phyloP scores from a whole-genome alignment of 2,329 filamentous ascomycete genomes.

The Trichoderma arundinaceum region DNA sequence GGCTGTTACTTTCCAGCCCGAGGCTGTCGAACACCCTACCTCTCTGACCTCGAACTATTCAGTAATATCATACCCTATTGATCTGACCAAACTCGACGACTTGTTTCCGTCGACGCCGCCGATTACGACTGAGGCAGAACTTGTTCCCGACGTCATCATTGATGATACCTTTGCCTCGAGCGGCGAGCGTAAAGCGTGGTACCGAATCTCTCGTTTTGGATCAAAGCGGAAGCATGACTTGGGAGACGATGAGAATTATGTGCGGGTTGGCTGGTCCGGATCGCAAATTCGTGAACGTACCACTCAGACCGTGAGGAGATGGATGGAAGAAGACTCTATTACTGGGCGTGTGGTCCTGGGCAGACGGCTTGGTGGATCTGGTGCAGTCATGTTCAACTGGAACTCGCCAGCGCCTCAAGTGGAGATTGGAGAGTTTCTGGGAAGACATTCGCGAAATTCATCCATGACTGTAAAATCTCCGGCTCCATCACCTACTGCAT shows the following conservation, averaged over 20 bases:
- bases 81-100: slow-evolving; percentile 44
- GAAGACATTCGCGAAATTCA: slow-evolving; percentile 36
- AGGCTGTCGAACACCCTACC: not conserved
- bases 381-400: slow-evolving; percentile 65
- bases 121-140: slow-evolving; percentile 41
- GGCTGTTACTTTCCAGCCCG: not conserved
- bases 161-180: slow-evolving; percentile 60
- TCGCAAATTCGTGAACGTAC: slow-evolving; percentile 61
- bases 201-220: slow-evolving; percentile 65
- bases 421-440: slow-evolving; percentile 50
- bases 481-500: slow-evolving; percentile 38
- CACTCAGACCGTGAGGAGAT: slow-evolving; percentile 64
- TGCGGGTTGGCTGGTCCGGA: slow-evolving; percentile 62
- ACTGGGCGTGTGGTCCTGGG: slow-evolving; percentile 54
- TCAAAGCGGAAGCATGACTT: slow-evolving; percentile 62
- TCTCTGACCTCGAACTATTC: slow-evolving; percentile 28
- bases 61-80: slow-evolving; percentile 40
- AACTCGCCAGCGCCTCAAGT: slow-evolving; percentile 59
- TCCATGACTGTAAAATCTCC: slow-evolving; percentile 38
- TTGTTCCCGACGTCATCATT: slow-evolving; percentile 54
- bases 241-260: slow-evolving; percentile 65
- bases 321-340: slow-evolving; percentile 70
- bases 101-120: slow-evolving; percentile 42
- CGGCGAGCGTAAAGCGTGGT: slow-evolving; percentile 68
- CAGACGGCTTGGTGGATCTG: slow-evolving; percentile 48